Conservation (phyloP, 495 filamentous ascomycete species). For the Trichoderma orchidacearum region DNA sequence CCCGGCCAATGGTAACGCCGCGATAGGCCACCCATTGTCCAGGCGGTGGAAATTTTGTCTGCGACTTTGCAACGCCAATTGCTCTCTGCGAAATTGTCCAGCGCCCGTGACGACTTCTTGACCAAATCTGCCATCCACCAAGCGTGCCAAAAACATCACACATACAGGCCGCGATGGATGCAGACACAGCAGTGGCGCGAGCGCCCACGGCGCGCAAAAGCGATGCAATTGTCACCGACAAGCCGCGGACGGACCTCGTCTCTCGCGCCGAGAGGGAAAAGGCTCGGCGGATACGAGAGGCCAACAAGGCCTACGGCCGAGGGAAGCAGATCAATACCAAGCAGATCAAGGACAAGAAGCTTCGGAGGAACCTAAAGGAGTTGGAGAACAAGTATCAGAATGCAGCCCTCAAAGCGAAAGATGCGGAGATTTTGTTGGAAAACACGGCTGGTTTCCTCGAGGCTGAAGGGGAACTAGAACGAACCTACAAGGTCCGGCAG, state of each 20-base stretch:
- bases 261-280: constrained; percentile 27
- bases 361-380: constrained; percentile 61
- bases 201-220: background rate
- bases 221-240: constrained; percentile 23
- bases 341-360: constrained; percentile 66
- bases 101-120: background rate
- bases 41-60: constrained; percentile 1
- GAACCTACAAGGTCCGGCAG: constrained; percentile 84
- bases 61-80: background rate
- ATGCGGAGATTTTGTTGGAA: constrained; percentile 90
- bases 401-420: constrained; percentile 68
- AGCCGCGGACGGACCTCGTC: constrained; percentile 28
- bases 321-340: constrained; percentile 52
- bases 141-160: background rate
- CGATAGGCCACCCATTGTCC: background rate
- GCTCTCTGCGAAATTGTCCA: background rate
- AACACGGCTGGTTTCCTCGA: constrained; percentile 79
- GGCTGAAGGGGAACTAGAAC: constrained; percentile 75
- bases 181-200: background rate
- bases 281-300: constrained; percentile 39
- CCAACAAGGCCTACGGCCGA: constrained; percentile 70
- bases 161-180: background rate
- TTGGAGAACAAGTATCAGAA: constrained; percentile 73
- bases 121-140: background rate
- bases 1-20: background rate